Evolutionary conservation across 768 basidiomycete genomes (phyloP), one percentile per base, ranked within the genome.

Genomic region (Agaricus blazei): DNA sequence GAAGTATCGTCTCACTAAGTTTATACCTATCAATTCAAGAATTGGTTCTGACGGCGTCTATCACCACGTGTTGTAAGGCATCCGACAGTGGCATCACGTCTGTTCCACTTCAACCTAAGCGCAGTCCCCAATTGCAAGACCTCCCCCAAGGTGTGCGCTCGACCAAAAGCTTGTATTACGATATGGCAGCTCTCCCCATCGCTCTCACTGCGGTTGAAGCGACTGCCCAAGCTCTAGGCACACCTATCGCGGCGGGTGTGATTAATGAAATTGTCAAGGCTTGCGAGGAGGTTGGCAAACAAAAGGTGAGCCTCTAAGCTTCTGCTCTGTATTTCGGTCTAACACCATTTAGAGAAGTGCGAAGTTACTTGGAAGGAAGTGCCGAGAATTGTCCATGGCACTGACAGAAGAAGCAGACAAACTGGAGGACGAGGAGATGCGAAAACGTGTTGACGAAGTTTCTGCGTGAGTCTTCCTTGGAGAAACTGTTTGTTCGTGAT

Each of bases 241-340:
- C 76, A 3, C 81, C 81, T 2, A 75, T 74, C 45, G 76, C 73
- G 23, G 76, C 75, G 6, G 64, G 73, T 52, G 57, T 74, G 0
- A 59, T 81, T 4, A 68, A 76, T 55, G 71, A 76, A 53, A 80
- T 83, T 54, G 64, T 68, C 15, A 54, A 65, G 7, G 58, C 71
- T 26, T 84, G 81, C 59, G 70, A 75, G 4, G 69, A 80, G 57
- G 71, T 83, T 19, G 63, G 70, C 23, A 63, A 74, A 26, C 74
- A 81, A 63, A 82, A 81, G 73, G 83, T 81, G 51, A 56, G 60
- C 46, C 36, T 38, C 6, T 19, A 23, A 9, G 15, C 11, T 12
- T 28, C 24, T 47, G 24, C 37, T 8, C 28, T 37, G 34, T 11
- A 41, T 24, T 26, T 28, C 7, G 34, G 23, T 37, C 27, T 41